A percentile compares a stretch with the other conserved stretches of the same genome.
Evolutionary conservation across 805 yeast species (phyloP).

Genomic region (Wickerhamiella dianesei): DNA sequence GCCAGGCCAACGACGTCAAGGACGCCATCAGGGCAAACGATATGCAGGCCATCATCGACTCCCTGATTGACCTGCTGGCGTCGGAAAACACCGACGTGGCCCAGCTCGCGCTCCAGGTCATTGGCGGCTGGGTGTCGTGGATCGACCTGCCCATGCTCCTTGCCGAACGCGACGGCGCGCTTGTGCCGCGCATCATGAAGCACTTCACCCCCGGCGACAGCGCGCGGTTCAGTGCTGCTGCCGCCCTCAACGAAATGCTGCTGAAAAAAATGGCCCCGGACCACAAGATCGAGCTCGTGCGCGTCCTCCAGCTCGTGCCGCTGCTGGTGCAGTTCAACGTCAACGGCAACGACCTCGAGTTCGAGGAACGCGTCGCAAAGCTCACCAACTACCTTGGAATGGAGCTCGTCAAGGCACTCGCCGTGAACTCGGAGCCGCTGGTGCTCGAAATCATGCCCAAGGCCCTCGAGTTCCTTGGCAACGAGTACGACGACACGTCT

Average conservation of each 20-base stretch:
- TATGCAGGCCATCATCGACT: conserved; percentile 10
- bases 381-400: conserved; percentile 58
- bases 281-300: conserved; percentile 54
- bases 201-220: conserved; percentile 37
- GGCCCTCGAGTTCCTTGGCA: conserved; percentile 53
- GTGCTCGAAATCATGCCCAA: conserved; percentile 58
- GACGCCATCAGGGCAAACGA: conserved; percentile 72
- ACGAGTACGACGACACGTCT: conserved; percentile 82
- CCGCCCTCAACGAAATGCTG: conserved; percentile 48
- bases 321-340: conserved; percentile 16
- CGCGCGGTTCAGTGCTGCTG: conserved; percentile 40
- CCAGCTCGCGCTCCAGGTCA: conserved; percentile 44
- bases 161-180: conserved; percentile 34
- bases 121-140: conserved; percentile 89
- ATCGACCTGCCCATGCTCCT: conserved; percentile 68
- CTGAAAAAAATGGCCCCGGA: conserved; percentile 67
- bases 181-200: conserved; percentile 40
- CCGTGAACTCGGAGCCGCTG: conserved; percentile 26
- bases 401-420: conserved; percentile 41
- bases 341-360: conserved; percentile 38
- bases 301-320: conserved; percentile 51
- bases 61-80: conserved; percentile 9
- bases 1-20: conserved; percentile 58
- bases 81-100: conserved; percentile 33
- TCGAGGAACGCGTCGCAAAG: conserved; percentile 63